Evolutionary conservation across 83 land plant species (phyloP).

Genomic region (Picea mariana): DNA sequence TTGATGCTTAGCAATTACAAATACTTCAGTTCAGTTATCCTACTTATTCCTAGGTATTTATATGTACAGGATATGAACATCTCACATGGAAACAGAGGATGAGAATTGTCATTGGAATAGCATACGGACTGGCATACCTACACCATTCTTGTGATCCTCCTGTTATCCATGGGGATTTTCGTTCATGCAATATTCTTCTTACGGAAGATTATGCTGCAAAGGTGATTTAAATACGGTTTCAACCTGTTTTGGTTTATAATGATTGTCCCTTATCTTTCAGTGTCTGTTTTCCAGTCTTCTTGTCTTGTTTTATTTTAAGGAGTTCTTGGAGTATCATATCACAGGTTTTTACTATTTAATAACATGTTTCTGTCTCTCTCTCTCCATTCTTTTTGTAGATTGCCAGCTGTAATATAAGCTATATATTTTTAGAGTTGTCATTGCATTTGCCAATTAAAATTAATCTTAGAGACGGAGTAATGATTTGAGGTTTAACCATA

Average conservation of each 20-base stretch:
- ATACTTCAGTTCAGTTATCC: no score
- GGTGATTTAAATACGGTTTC: conserved; percentile 11
- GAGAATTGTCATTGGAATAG: conserved; percentile 25
- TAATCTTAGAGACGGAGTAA: neutral
- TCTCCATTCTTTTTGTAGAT: neutral
- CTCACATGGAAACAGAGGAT: conserved; percentile 33
- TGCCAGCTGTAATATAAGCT: no score
- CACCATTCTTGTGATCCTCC: conserved; percentile 39
- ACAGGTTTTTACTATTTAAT: no score
- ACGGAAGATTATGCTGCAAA: conserved; percentile 36
- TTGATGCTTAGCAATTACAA: no score
- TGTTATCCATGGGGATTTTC: conserved; percentile 32
- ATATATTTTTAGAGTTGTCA: no score
- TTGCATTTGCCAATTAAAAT: neutral
- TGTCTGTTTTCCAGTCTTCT: neutral
- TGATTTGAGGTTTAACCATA: neutral
- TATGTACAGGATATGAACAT: conserved; percentile 28
- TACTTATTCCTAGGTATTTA: neutral
- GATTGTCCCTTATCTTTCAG: neutral
- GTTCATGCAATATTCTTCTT: conserved; percentile 26
- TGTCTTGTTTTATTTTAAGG: neutral
- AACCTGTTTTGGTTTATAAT: neutral
- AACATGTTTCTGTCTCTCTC: no score
- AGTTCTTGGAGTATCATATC: no score
- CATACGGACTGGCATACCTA: conserved; percentile 27